Evolutionary conservation across 306 rosid genomes (phyloP), one percentile per base, ranked within the genome.

Genomic region (Neltuma alba): DNA sequence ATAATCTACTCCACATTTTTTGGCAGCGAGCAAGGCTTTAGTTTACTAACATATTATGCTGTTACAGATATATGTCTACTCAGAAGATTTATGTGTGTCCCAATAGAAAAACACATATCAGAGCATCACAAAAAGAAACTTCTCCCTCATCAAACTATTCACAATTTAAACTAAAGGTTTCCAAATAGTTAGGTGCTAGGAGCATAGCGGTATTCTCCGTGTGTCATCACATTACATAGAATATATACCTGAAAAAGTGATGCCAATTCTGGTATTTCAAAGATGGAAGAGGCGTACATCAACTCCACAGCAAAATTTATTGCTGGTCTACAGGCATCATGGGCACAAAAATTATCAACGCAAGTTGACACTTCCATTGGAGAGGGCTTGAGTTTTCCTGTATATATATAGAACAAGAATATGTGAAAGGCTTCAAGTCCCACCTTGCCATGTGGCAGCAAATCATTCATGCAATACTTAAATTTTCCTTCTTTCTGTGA

Each of bases 321-420:
- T 37, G 97, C 97, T 72, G 98, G 99, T n/a, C 97, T 84, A 52
- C 99, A 95, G 1, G 98, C 94, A 80, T 93, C 96, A 83, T 95
- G 99, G 0, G 77, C 81, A 76, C 99, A 95, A 42, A 12, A 72
- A 55, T 83, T 88, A 75, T 95, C 99, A 76, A 93, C 96, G 72
- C 99, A 95, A 3, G 90, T 95, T 54, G 99, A 90, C 37, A 92
- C 94, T 83, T 95, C 96, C 38, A 64, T 80, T 36, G 97, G 96
- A 9, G 94, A 88, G 11, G 89, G 88, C 72, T 88, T 89, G 20
- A 91, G 94, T 85, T 93, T 95, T 77, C 97, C 98, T 2, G 96
- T 89, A 79, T 95, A 95, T 75, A 90, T 27, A 77, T 95, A 95
- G 42, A 66, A 82, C 84, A 91, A 76, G 80, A 95, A 79, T 79